These are phyloP conservation scores for Ophiocytium majus DNA, from an alignment of 352 stramenopile genomes.

Conservation along the genomic window DNA sequence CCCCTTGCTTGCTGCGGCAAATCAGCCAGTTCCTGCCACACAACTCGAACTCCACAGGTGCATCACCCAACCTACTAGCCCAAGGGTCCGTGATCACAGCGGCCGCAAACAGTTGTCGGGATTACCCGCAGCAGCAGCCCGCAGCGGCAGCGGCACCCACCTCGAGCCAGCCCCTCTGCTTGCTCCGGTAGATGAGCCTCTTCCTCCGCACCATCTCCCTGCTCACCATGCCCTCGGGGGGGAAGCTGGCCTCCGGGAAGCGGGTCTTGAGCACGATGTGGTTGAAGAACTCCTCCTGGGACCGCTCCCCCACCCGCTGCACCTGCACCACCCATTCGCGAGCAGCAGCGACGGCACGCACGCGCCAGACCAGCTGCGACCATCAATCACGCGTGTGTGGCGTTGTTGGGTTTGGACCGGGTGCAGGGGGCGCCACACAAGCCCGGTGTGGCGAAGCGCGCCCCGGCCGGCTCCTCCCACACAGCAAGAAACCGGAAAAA, in stretches of 20 bases:
- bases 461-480: background rate
- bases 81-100: no score
- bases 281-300: constrained; percentile 55
- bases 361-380: no score
- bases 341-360: background rate
- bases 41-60: no score
- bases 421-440: no score
- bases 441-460: background rate
- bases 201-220: constrained; percentile 62
- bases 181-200: constrained; percentile 83
- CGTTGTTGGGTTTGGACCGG: no score
- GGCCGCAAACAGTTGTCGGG: no score
- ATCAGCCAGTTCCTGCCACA: no score
- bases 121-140: no score
- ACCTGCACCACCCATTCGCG: constrained; percentile 32
- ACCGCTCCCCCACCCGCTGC: constrained; percentile 31
- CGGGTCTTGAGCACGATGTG: constrained; percentile 48
- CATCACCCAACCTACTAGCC: no score
- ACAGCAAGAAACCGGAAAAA: background rate
- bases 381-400: no score
- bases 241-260: constrained; percentile 51
- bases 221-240: constrained; percentile 28
- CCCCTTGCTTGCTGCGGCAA: no score
- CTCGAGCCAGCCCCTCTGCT: constrained; percentile 83
- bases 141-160: constrained; percentile 31